Evolutionary conservation across 331 rosid genomes (phyloP).

Genomic region (Cydonia oblonga): DNA sequence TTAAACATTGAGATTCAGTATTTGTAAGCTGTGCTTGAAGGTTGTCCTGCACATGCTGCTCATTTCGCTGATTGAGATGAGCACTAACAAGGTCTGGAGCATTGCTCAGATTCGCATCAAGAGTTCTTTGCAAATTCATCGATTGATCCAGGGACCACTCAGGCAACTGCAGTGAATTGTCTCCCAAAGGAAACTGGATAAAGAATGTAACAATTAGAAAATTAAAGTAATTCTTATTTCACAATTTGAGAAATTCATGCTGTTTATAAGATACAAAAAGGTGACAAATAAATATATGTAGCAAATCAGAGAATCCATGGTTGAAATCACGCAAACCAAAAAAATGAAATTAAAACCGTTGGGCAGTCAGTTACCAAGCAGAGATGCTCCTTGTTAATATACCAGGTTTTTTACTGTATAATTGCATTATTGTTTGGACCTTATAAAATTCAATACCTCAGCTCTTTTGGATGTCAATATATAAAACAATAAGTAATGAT

Average conservation of each 20-base stretch:
- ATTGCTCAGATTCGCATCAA: conserved; percentile 20
- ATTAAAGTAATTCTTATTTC: conserved; percentile 9
- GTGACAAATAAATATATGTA: neutral
- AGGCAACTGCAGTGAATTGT: conserved; percentile 30
- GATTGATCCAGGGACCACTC: conserved; percentile 38
- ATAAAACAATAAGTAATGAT: neutral
- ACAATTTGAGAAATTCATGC: neutral
- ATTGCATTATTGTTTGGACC: neutral
- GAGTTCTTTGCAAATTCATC: conserved; percentile 25
- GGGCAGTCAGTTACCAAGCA: neutral
- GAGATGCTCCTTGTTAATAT: neutral
- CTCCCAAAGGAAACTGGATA: conserved; percentile 48
- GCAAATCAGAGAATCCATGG: neutral
- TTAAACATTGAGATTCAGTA: conserved; percentile 20
- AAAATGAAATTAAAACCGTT: neutral
- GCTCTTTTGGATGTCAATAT: neutral
- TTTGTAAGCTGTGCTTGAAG: conserved; percentile 26
- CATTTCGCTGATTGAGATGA: conserved; percentile 26
- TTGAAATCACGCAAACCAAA: neutral
- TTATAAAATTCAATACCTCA: neutral
- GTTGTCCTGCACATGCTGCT: conserved; percentile 27
- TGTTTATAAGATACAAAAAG: neutral
- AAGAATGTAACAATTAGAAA: conserved; percentile 14
- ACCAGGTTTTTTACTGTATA: neutral
- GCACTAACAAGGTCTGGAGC: conserved; percentile 10